Conservation (phyloP, 768 basidiomycete genomes). For the Amanita molliuscula region DNA sequence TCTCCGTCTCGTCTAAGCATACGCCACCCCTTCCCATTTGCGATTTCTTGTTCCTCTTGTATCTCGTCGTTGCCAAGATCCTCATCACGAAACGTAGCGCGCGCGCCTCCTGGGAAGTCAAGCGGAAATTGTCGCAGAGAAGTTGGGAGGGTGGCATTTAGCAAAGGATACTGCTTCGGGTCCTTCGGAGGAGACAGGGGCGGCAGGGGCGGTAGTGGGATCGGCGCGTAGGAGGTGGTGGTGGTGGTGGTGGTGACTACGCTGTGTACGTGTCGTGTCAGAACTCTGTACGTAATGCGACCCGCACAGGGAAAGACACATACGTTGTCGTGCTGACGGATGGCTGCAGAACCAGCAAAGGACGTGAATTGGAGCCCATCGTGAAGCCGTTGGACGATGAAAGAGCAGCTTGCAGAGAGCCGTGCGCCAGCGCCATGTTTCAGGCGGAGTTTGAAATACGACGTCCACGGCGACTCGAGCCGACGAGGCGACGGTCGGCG, state of each 20-base stretch:
- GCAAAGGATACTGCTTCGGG: conserved; percentile 69
- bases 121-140: conserved; percentile 69
- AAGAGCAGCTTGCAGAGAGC: conserved; percentile 11
- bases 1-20: conserved; percentile 63
- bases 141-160: conserved; percentile 64
- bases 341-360: conserved; percentile 63
- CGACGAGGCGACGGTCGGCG: not conserved
- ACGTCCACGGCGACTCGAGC: not conserved
- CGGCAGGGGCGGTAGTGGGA: conserved; percentile 67
- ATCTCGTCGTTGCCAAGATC: conserved; percentile 53
- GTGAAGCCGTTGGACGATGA: conserved; percentile 29
- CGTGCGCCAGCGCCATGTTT: not conserved
- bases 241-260: conserved; percentile 90
- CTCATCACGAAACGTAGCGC: conserved; percentile 71
- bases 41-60: conserved; percentile 61
- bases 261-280: conserved; percentile 28
- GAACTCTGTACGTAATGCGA: conserved; percentile 9
- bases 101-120: conserved; percentile 71
- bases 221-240: conserved; percentile 85
- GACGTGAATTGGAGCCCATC: conserved; percentile 49
- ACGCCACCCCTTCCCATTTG: conserved; percentile 62
- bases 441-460: not conserved
- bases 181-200: conserved; percentile 64
- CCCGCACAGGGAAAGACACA: conserved; percentile 15
- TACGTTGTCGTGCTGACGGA: conserved; percentile 83